These are phyloP conservation scores for Letharia lupina DNA, from an alignment of 495 filamentous ascomycete species.

Conservation along the genomic window DNA sequence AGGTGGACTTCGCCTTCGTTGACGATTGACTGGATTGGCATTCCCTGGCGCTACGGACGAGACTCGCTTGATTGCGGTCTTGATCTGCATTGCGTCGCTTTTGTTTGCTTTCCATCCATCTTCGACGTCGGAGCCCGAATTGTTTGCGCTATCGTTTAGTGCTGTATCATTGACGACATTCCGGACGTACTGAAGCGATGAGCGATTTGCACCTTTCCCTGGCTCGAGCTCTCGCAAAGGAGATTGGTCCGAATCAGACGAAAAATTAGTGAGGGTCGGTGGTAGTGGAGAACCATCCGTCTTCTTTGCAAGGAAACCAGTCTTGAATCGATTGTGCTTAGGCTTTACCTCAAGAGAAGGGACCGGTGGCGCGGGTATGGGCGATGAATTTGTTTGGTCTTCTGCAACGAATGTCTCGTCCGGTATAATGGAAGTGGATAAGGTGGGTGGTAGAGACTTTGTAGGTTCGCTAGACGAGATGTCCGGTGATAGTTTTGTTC, in stretches of 20 bases:
- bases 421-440: conserved; percentile 1
- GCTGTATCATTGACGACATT: conserved; percentile 39
- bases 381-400: conserved; percentile 41
- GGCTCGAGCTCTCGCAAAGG: conserved; percentile 60
- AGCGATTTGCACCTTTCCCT: conserved; percentile 50
- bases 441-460: conserved; percentile 27
- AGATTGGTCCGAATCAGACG: conserved; percentile 53
- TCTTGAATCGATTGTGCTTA: conserved; percentile 77
- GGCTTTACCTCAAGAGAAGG: conserved; percentile 43
- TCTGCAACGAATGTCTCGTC: conserved; percentile 13
- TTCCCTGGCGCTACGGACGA: conserved; percentile 33
- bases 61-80: conserved; percentile 52
- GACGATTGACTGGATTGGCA: conserved; percentile 33
- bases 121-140: conserved; percentile 32
- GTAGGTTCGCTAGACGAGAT: conserved; percentile 41
- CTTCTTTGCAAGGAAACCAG: conserved; percentile 81
- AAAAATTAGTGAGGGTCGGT: conserved; percentile 51
- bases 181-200: conserved; percentile 42
- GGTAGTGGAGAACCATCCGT: conserved; percentile 55
- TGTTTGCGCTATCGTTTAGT: conserved; percentile 41
- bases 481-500: conserved; percentile 44
- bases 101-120: conserved; percentile 37
- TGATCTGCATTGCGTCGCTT: conserved; percentile 52
- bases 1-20: conserved; percentile 56
- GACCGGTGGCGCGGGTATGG: conserved; percentile 41